Evolutionary conservation across 345 rosid species (phyloP), one percentile per base, ranked within the genome.

Genomic region (Chamaenerion angustifolium): DNA sequence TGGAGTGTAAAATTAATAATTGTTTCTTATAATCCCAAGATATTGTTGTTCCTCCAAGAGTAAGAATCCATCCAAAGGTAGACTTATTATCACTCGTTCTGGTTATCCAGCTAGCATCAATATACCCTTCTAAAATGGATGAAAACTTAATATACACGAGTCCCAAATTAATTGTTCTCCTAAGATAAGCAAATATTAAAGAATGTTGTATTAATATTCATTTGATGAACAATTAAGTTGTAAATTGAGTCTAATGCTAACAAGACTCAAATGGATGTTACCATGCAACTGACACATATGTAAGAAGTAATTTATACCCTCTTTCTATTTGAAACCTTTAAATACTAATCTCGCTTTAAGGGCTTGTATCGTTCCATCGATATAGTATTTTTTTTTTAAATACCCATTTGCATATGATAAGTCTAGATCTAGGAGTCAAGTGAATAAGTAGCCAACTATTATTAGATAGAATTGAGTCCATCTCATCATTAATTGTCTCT

Each of bases 401-500:
- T n/a, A n/a, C n/a, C n/a, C n/a, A n/a, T n/a, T n/a, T n/a, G n/a
- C n/a, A n/a, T n/a, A n/a, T n/a, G n/a, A n/a, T n/a, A n/a, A n/a
- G n/a, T n/a, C n/a, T n/a, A n/a, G n/a, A n/a, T n/a, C n/a, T n/a
- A n/a, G n/a, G n/a, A n/a, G n/a, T n/a, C n/a, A n/a, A n/a, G n/a
- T n/a, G n/a, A n/a, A n/a, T n/a, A n/a, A n/a, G n/a, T n/a, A n/a
- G n/a, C n/a, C n/a, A n/a, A n/a, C n/a, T 62, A 2, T 62, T 13
- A 41, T 62, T 55, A 0, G 42, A 46, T 21, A 54, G 6, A 16
- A 45, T 35, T 1, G 42, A 61, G 37, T 54, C 47, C 2, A 61
- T 45, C 42, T 61, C 48, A 19, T 61, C 43, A 40, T 54, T 54
- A n/a, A n/a, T n/a, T n/a, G n/a, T n/a, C n/a, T n/a, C n/a, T n/a